Base-by-base conservation (phyloP, 768 basidiomycete genomes). In the Sporobolomyces phaffii region DNA sequence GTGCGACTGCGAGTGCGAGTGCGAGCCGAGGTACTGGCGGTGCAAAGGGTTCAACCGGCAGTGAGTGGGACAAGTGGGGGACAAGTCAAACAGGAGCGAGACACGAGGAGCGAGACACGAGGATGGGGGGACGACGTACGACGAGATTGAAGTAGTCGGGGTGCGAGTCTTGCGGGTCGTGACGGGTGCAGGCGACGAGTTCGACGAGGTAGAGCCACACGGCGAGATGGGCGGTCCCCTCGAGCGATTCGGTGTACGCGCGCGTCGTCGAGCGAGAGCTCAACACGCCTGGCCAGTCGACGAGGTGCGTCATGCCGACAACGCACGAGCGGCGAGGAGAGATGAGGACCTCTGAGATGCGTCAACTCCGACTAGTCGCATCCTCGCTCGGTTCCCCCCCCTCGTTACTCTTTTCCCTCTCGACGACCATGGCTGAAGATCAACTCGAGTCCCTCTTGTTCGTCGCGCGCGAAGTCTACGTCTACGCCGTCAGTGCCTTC, bases 391-490 rank as follows among this genome's bases (percentile, higher is more conserved):
- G n/a, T n/a, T n/a, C n/a, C n/a, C n/a, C n/a, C n/a, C n/a, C n/a
- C n/a, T n/a, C n/a, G n/a, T n/a, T n/a, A n/a, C n/a, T n/a, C n/a
- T n/a, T n/a, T n/a, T n/a, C n/a, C n/a, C n/a, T n/a, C n/a, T n/a
- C n/a, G n/a, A n/a, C n/a, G n/a, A n/a, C n/a, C 7, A 71, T 67
- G 70, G 65, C 63, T 5, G 60, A 70, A 10, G 60, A 60, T 33
- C 41, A 44, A n/a, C 51, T 65, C 44, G 60, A 72, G 38, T 26
- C n/a, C 1, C 60, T 72, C 17, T 52, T 74, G 2, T 72, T 68
- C 49, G 58, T 74, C 18, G 60, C 62, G 8, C 40, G 70, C 5
- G 70, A 73, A 20, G 58, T 49, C 44, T 72, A 72, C 60, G 70
- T 72, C 31, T 72, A 68, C 47, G 11, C 11, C 15, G 65, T 62